Evolutionary conservation across 225 moss, liverwort and hornwort species (phyloP), one percentile per base, ranked within the genome.

Genomic region (Rhytidiadelphus loreus): DNA sequence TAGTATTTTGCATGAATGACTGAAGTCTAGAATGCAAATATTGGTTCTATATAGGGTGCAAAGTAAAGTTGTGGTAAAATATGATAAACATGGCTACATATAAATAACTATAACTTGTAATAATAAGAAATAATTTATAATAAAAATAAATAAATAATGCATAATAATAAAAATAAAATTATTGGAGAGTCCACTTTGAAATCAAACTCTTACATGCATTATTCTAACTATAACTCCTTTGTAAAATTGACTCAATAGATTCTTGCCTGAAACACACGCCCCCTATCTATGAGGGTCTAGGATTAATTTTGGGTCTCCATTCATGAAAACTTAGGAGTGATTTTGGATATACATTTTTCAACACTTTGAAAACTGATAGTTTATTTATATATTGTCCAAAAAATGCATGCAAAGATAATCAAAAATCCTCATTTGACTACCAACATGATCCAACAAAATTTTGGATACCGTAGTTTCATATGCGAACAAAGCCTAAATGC

Each of bases 401-500:
- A 77, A 52, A 33, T 50, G 13, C 20, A 21, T 22, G 22, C 21
- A 73, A 29, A 46, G 29, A 30, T 19, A 30, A 29, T 46, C 0
- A 73, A 4, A 9, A 43, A 29, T 46, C 0, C 0, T 18, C 11
- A 30, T 19, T 18, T 30, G 30, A 12, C 18, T 46, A 0, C 4
- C 48, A 18, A 46, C 19, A 48, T 48, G 20, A 48, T 74, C 1
- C 20, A 48, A 74, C 4, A 74, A 74, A 24, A 29, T 3, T 11
- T 72, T 44, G 17, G 17, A 73, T 30, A n/a, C n/a, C n/a, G n/a
- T n/a, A 46, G 29, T 46, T 73, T 73, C 11, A 30, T 46, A 18
- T 6, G 0, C 11, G 14, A 46, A 46, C 0, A 1, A 46, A 73
- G 46, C 0, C 18, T 3, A 29, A 29, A 72, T 0, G 7, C 4